Evolutionary conservation across 2,329 filamentous ascomycete genomes (phyloP).

Genomic region (Teratosphaeria epicoccoides): DNA sequence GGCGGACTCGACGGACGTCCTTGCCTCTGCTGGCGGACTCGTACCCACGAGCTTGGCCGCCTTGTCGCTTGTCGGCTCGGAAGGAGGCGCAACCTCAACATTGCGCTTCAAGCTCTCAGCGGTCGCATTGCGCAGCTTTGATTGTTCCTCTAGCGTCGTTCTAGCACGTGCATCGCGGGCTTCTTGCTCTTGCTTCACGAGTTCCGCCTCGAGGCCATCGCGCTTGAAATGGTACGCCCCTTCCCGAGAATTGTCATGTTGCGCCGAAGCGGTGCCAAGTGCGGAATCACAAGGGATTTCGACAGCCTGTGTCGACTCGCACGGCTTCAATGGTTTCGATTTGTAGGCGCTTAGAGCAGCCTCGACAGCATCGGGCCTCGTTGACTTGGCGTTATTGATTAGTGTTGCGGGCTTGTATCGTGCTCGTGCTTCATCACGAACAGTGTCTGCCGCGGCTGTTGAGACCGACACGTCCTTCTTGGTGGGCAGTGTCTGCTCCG

Average conservation of each 20-base stretch:
- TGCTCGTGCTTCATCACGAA: not conserved
- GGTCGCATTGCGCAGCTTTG: conserved; percentile 1
- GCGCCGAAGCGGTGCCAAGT: conserved; percentile 16
- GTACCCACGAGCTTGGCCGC: conserved; percentile 3
- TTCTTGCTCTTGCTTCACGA: conserved; percentile 2
- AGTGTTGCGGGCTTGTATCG: not conserved
- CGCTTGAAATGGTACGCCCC: conserved; percentile 3
- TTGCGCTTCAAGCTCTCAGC: not conserved
- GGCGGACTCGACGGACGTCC: not conserved
- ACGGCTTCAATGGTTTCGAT: not conserved
- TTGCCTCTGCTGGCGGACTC: not conserved
- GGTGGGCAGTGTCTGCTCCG: not conserved
- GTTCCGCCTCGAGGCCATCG: conserved; percentile 6
- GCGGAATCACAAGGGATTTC: conserved; percentile 15
- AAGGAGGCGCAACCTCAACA: not conserved
- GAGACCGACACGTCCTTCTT: not conserved
- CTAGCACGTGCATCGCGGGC: conserved; percentile 3
- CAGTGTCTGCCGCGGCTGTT: not conserved
- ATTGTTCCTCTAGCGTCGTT: conserved; percentile 1
- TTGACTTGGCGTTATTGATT: not conserved
- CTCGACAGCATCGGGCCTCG: not conserved
- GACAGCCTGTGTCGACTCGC: conserved; percentile 4
- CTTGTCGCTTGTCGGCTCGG: not conserved
- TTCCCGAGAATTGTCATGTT: conserved; percentile 14
- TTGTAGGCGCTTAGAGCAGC: not conserved